Base-by-base conservation (phyloP, 2,329 filamentous ascomycete genomes). In the Aureobasidium sp. region DNA sequence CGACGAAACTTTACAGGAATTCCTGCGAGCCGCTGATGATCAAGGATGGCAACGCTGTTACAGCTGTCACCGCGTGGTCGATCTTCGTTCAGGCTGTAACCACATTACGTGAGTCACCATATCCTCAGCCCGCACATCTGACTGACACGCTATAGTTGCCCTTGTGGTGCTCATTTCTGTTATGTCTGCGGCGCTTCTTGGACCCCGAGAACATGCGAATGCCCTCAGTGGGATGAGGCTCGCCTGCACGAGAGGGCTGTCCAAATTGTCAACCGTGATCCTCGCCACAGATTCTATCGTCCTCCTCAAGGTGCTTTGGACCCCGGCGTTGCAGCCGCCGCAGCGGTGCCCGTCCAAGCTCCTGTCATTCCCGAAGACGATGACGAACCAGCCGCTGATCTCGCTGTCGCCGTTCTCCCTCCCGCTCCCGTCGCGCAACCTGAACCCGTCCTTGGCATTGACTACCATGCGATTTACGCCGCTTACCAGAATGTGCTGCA, bases 11-110 rank as follows among this genome's bases (percentile, higher is more conserved):
- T 55, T 73, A 0, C 64, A 75, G 44, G 59, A 70, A 30, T 53
- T 79, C 1, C 58, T 79, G 1, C 52, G 61, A 0, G 41, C 74
- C 1, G 78, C 76, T 0, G 53, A 57, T 0, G 55, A 67, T 3
- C 63, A 76, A 3, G 69, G 71, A 1, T 83, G 79, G 79, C 73
- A 78, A 61, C 66, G 72, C 2, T 83, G 80, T 55, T 62, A 60
- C 3, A 53, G 57, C 0, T 83, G 80, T 57, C 59, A 57, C 2
- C 55, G 66, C 1, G 29, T 83, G 11, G 69, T 83, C 0, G 77
- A 81, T 62, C 63, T 79, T 0, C 25, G 61, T 0, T n/a, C 30
- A 0, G 79, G 80, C 1, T 83, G 80, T 55, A 69, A 77, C 47
- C 79, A 83, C 48, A 82, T 83, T 3, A 78, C 56, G 79, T 82